These are phyloP conservation scores for Phalaenopsis equestris DNA, from an alignment of 106 monocot species.

Conservation along the genomic window DNA sequence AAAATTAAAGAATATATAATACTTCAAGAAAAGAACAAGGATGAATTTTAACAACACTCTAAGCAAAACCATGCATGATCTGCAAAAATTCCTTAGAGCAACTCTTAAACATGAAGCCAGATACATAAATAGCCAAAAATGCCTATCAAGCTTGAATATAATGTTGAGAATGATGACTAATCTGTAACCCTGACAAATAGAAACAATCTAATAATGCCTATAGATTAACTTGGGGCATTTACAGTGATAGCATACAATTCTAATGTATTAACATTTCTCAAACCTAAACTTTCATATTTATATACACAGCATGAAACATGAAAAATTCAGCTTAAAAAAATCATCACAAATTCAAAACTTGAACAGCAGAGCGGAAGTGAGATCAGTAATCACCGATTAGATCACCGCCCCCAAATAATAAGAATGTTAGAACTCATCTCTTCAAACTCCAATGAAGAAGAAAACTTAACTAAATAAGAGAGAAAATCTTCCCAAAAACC, in stretches of 20 bases:
- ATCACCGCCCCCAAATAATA: background rate
- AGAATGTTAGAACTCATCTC: background rate
- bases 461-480: background rate
- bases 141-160: background rate
- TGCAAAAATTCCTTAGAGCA: background rate
- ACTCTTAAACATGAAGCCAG: background rate
- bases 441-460: background rate
- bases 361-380: background rate
- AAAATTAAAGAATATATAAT: conserved; percentile 5
- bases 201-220: no score
- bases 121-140: background rate
- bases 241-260: no score
- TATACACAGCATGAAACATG: background rate
- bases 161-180: background rate
- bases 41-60: background rate
- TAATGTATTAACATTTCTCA: no score
- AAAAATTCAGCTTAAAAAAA: background rate
- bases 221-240: no score
- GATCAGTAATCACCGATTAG: background rate
- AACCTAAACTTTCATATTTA: no score
- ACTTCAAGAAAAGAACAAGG: background rate
- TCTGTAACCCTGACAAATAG: no score
- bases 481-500: background rate
- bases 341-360: background rate
- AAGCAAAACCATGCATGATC: background rate